Base-by-base conservation (phyloP, 2,329 filamentous ascomycete genomes). In the Penicillium sp. region DNA sequence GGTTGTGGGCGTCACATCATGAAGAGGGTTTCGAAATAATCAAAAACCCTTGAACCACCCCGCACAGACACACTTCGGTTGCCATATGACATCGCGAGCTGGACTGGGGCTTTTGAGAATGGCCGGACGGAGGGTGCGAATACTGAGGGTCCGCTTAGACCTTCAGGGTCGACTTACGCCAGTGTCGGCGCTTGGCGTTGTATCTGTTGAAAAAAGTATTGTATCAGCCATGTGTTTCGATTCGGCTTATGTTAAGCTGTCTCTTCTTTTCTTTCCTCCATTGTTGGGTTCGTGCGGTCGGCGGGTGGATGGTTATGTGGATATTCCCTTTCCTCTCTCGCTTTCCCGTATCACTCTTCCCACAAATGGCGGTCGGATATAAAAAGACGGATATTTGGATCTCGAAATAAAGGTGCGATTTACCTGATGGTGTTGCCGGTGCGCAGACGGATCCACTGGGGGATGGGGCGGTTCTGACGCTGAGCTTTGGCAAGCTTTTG, bases 401-500 rank as follows among this genome's bases (percentile, higher is more conserved):
- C 29, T 40, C 57, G 51, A 57, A 52, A 55, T 34, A 57, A 51
- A 56, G 67, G 53, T 34, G 53, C 55, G 62, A 82, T 88, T 83
- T 91, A 99, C 94, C 93, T 90, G 85, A 99, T 97, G 83, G 92
- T 97, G 88, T 99, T 99, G 82, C 88, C 89, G 75, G 94, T 97
- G 81, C 93, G 89, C 77, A 99, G 88, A 79, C 94, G 90, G 80
- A 99, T 97, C 94, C 94, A 99, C 87, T 99, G 94, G 70, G 94
- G 94, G 80, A 99, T 97, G 74, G 94, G 94, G 80, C 94, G 90
- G 89, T 99, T 99, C 87, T 97, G 93, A 88, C 96, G 97, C 87
- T 97, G 93, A 79, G 94, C 94, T 87, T 93, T 97, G 79, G 94
- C 94, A 85, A 99, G 92, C 94, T 99, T 99, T 83, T 95, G 90